phyloP scores from a whole-genome alignment of 2,329 filamentous ascomycete species.

The Parastagonospora avenae region DNA sequence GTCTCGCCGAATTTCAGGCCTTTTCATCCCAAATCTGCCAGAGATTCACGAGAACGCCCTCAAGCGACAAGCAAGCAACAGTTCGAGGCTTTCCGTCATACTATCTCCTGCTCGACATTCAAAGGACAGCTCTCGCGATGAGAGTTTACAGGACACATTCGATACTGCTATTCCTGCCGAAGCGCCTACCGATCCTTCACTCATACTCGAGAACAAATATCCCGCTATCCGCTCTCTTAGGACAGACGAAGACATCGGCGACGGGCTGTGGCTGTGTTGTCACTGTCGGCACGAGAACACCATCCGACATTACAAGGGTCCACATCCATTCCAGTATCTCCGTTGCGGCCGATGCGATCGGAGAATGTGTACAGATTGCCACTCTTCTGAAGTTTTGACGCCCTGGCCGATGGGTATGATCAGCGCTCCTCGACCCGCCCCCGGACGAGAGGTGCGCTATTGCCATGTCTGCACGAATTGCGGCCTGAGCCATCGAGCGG shows the following conservation, averaged over 20 bases:
- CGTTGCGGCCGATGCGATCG: slow-evolving; percentile 10
- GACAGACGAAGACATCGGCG: slow-evolving; percentile 18
- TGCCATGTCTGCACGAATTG: slow-evolving; percentile 16
- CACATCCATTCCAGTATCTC: slow-evolving; percentile 18
- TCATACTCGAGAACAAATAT: slow-evolving; percentile 16
- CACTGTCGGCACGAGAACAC: slow-evolving; percentile 20
- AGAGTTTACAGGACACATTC: slow-evolving; percentile 9
- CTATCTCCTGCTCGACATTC: not conserved
- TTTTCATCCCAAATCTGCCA: slow-evolving; percentile 7
- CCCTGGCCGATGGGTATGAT: slow-evolving; percentile 17
- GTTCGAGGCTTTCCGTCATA: not conserved
- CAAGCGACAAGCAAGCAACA: not conserved
- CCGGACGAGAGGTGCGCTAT: slow-evolving; percentile 11
- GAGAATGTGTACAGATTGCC: slow-evolving; percentile 8
- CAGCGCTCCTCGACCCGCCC: slow-evolving; percentile 1
- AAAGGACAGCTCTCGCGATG: not conserved
- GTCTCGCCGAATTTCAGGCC: slow-evolving; percentile 7
- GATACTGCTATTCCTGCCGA: slow-evolving; percentile 8
- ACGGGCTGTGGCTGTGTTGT: slow-evolving; percentile 21
- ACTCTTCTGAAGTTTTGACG: slow-evolving; percentile 15
- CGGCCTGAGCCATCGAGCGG: slow-evolving; percentile 18
- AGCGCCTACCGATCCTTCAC: slow-evolving; percentile 9
- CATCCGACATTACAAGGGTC: slow-evolving; percentile 13
- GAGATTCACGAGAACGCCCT: slow-evolving; percentile 8
- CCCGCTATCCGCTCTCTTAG: slow-evolving; percentile 13